Conservation (phyloP, 768 basidiomycete species). For the Austroboletus eburneus region DNA sequence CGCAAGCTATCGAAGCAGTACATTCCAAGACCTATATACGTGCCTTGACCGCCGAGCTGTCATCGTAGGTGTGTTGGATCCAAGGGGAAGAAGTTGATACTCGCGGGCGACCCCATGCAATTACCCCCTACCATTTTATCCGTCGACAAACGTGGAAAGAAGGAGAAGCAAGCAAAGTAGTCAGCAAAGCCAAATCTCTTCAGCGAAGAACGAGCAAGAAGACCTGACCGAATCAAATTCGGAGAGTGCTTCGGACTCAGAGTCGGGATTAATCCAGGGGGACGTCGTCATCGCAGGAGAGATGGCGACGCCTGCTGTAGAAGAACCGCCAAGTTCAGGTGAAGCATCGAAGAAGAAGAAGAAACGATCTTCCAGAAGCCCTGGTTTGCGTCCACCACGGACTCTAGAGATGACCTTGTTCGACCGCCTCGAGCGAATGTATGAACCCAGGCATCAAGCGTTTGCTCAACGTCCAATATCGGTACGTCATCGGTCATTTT, state of each 20-base stretch:
- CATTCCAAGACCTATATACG: constrained; percentile 14
- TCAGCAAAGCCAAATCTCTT: neutral
- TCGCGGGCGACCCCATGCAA: constrained; percentile 96
- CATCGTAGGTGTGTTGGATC: constrained; percentile 68
- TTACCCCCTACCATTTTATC: constrained; percentile 91
- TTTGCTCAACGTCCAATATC: constrained; percentile 88
- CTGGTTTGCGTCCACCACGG: constrained; percentile 51
- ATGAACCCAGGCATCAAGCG: constrained; percentile 78
- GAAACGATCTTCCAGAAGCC: constrained; percentile 10
- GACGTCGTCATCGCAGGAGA: constrained; percentile 23
- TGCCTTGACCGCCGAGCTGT: neutral
- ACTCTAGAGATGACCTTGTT: constrained; percentile 89
- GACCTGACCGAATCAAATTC: constrained; percentile 6
- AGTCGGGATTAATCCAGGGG: constrained; percentile 15
- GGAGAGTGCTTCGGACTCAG: constrained; percentile 13
- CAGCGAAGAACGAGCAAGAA: neutral
- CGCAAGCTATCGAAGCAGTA: constrained; percentile 93
- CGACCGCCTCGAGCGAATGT: constrained; percentile 86
- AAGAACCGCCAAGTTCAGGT: neutral
- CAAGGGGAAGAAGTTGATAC: constrained; percentile 83
- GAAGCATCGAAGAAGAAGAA: constrained; percentile 5
- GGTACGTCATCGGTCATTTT: constrained; percentile 39
- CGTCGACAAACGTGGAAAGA: constrained; percentile 41
- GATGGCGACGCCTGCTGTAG: neutral
- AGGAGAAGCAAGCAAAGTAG: constrained; percentile 37